phyloP scores from a whole-genome alignment of 2,329 filamentous ascomycete genomes.

The Hypoxylon sp. region DNA sequence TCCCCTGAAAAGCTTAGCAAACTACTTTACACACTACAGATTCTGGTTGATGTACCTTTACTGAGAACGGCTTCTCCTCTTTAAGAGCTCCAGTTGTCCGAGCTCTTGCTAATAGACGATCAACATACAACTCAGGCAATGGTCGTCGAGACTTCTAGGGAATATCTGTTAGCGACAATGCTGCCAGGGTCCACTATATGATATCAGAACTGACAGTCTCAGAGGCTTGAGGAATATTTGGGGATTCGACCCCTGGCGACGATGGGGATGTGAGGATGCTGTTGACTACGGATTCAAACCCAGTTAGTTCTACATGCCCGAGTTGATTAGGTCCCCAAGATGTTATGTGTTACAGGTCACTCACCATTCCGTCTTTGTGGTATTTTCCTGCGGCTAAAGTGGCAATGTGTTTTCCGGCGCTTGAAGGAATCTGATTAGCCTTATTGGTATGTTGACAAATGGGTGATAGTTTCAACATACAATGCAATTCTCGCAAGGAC shows the following conservation, averaged over 20 bases:
- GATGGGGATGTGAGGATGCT: slow-evolving; percentile 22
- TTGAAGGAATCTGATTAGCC: slow-evolving; percentile 20
- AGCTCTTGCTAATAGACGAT: slow-evolving; percentile 48
- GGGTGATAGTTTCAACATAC: slow-evolving; percentile 39
- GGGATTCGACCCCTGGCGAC: slow-evolving; percentile 9
- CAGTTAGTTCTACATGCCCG: slow-evolving; percentile 1
- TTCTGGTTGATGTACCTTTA: slow-evolving; percentile 44
- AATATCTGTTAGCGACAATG: neutral
- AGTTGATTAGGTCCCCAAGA: no score
- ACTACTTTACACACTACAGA: neutral
- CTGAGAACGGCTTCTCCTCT: slow-evolving; percentile 43
- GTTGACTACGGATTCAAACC: slow-evolving; percentile 15
- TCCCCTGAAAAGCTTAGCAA: slow-evolving; percentile 46
- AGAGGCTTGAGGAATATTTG: neutral
- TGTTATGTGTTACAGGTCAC: slow-evolving; percentile 5
- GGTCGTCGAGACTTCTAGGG: slow-evolving; percentile 29
- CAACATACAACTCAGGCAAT: slow-evolving; percentile 51
- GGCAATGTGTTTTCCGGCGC: slow-evolving; percentile 41
- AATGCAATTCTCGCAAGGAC: slow-evolving; percentile 52
- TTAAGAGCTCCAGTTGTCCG: slow-evolving; percentile 24
- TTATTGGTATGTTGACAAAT: neutral
- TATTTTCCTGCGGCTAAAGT: slow-evolving; percentile 49
- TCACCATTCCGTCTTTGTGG: slow-evolving; percentile 48
- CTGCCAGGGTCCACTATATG: neutral
- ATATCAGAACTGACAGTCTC: slow-evolving; percentile 8